These are phyloP conservation scores for Aspergillus nanangensis DNA, from an alignment of 495 filamentous ascomycete genomes.

Conservation along the genomic window DNA sequence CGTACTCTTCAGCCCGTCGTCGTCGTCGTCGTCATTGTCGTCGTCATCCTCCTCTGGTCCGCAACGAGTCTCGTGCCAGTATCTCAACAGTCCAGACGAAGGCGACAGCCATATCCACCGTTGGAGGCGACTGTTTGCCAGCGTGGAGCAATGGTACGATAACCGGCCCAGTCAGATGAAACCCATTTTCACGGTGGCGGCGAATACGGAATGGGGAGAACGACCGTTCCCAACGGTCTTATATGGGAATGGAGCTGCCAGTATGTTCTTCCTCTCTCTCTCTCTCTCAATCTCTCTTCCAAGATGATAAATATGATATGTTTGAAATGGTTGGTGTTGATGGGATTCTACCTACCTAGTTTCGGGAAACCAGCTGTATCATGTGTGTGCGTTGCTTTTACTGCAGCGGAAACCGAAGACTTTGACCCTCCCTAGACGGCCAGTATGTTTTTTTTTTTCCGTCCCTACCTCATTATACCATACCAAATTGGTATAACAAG, in stretches of 20 bases:
- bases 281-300: background rate
- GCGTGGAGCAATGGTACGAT: conserved; percentile 35
- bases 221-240: conserved; percentile 31
- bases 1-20: conserved; percentile 23
- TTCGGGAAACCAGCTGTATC: conserved; percentile 42
- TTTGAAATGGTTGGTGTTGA: background rate
- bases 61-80: conserved; percentile 16
- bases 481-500: too few species aligned
- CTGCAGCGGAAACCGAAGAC: conserved; percentile 34
- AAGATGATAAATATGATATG: background rate
- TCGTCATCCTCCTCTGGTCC: conserved; percentile 6
- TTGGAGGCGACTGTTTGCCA: conserved; percentile 31
- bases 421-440: conserved; percentile 15
- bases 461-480: too few species aligned
- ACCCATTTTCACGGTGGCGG: conserved; percentile 21
- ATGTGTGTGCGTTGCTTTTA: conserved; percentile 33
- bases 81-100: conserved; percentile 15
- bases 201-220: conserved; percentile 10
- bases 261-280: conserved; percentile 10
- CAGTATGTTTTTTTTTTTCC: conserved; percentile 11
- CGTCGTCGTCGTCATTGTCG: conserved; percentile 3
- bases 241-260: conserved; percentile 37
- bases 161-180: conserved; percentile 38
- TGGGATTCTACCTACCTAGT: conserved; percentile 12
- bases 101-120: conserved; percentile 19